These are phyloP conservation scores for Pichia inconspicua DNA, from an alignment of 1,139 yeast genomes.

Conservation along the genomic window DNA sequence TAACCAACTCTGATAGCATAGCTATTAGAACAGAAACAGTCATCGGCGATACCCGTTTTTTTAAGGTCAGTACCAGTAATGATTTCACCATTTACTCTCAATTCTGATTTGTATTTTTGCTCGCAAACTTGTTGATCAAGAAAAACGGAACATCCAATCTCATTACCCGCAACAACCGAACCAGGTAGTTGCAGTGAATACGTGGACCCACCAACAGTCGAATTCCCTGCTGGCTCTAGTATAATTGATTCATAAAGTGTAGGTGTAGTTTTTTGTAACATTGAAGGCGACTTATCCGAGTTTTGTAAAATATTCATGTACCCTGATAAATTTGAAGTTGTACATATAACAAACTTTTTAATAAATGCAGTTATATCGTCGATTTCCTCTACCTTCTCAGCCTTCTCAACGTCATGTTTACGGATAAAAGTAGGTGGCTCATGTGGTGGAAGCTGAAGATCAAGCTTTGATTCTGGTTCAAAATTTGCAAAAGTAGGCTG, in stretches of 20 bases:
- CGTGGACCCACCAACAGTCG: conserved; percentile 18
- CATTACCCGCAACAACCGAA: conserved; percentile 21
- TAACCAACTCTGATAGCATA: conserved; percentile 26
- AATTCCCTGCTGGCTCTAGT: conserved; percentile 19
- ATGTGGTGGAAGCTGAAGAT: not conserved
- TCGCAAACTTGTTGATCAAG: conserved; percentile 19
- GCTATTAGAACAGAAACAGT: conserved; percentile 22
- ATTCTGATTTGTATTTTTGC: conserved; percentile 22
- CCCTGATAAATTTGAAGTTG: conserved; percentile 6
- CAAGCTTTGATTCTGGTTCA: not conserved
- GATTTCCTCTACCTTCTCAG: conserved; percentile 13
- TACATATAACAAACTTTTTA: conserved; percentile 13
- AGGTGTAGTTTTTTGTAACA: not conserved
- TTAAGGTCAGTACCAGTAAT: not conserved
- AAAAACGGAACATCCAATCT: conserved; percentile 19
- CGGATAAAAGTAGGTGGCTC: conserved; percentile 15
- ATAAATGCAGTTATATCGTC: conserved; percentile 22
- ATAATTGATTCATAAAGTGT: conserved; percentile 18
- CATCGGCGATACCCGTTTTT: conserved; percentile 13
- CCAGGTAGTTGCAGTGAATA: conserved; percentile 22
- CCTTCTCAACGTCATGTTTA: conserved; percentile 20
- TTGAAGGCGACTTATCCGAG: not conserved
- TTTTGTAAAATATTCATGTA: conserved; percentile 3
- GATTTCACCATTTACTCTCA: conserved; percentile 22
- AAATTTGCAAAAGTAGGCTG: not conserved